phyloP scores from a whole-genome alignment of 2,329 filamentous ascomycete species.

The Didymella pinodella region DNA sequence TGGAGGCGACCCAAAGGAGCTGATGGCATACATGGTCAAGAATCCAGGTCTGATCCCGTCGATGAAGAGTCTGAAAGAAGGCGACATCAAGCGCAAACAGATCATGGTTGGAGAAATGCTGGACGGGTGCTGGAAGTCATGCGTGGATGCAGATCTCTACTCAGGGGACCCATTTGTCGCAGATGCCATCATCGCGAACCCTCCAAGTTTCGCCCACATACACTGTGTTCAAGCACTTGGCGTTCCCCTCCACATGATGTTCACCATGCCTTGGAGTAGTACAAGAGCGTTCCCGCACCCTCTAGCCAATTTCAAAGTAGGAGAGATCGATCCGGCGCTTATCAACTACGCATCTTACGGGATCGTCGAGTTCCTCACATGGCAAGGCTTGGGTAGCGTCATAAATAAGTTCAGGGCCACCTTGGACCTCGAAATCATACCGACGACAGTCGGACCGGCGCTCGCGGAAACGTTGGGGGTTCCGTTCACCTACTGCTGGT shows the following conservation, averaged over 20 bases:
- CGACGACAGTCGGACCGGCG: conserved; percentile 48
- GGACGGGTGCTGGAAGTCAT: conserved; percentile 45
- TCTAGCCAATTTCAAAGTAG: conserved; percentile 55
- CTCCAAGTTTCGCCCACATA: conserved; percentile 77
- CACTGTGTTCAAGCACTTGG: conserved; percentile 76
- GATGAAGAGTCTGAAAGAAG: conserved; percentile 33
- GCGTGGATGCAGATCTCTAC: conserved; percentile 49
- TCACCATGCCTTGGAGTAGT: conserved; percentile 69
- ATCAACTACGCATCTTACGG: conserved; percentile 57
- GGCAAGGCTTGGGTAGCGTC: conserved; percentile 58
- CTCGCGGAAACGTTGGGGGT: conserved; percentile 50
- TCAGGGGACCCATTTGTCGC: conserved; percentile 74
- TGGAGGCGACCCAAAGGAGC: conserved; percentile 45
- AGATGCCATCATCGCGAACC: conserved; percentile 79
- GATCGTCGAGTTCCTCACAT: conserved; percentile 58
- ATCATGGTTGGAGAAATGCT: conserved; percentile 38
- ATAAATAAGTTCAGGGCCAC: conserved; percentile 55
- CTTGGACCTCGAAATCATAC: conserved; percentile 54
- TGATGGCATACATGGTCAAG: conserved; percentile 62
- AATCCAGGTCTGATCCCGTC: conserved; percentile 53
- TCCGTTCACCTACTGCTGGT: conserved; percentile 58
- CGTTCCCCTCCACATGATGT: conserved; percentile 81
- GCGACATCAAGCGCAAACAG: conserved; percentile 47
- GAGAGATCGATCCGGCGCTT: conserved; percentile 40
- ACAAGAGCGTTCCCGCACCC: conserved; percentile 59